Evolutionary conservation across 139 green algal genomes (phyloP).

Genomic region (Micromonas pusilla): DNA sequence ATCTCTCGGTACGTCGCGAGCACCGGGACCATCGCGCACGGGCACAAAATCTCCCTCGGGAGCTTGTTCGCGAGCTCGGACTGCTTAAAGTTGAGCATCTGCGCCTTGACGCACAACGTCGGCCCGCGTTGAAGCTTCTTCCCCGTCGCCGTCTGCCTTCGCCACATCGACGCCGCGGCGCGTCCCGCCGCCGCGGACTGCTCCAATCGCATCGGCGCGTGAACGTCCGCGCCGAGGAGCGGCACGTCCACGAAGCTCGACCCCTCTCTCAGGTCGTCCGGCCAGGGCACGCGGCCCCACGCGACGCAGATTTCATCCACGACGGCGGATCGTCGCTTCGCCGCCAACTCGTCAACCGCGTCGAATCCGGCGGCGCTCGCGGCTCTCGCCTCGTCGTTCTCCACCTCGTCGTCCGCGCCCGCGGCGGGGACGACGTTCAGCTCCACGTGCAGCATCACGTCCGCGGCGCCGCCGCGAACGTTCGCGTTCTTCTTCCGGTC

Average conservation of each 20-base stretch:
- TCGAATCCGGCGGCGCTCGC: background rate
- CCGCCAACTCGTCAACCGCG: background rate
- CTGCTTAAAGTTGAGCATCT: background rate
- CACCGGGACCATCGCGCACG: background rate
- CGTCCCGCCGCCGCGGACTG: background rate
- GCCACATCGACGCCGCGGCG: background rate
- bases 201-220: background rate
- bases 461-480: background rate
- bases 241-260: background rate
- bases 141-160: background rate
- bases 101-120: background rate
- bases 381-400: background rate
- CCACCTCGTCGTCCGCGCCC: background rate
- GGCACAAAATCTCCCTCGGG: background rate
- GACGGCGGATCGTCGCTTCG: no score
- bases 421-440: background rate
- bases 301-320: background rate
- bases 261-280: background rate
- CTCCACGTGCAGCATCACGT: background rate
- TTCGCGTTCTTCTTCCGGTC: background rate
- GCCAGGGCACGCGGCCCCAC: background rate
- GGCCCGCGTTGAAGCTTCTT: background rate
- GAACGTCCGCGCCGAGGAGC: background rate
- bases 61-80: background rate
- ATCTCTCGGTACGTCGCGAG: background rate